Evolutionary conservation across 257 asterid genomes (phyloP), one percentile per base, ranked within the genome.

Genomic region (Euphrasia confusa): DNA sequence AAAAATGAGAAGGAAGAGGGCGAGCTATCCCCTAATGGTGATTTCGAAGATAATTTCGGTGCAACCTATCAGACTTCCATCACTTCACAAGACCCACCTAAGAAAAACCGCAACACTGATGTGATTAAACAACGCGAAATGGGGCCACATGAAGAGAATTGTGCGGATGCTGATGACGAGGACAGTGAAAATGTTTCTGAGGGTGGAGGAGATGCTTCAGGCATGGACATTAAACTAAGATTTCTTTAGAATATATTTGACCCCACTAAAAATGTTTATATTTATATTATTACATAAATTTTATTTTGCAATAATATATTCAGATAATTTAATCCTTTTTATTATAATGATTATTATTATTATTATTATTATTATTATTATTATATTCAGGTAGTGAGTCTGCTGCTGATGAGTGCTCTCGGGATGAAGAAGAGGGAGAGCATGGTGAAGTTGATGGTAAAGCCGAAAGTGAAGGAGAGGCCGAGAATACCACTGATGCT

Each of bases 391-490:
- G 58, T 18, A 53, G 95, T 21, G 97, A 87, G 62, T 90, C 95
- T 67, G 95, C 94, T 9, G 96, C 90, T 17, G 94, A 82, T 63
- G 97, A 82, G 63, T 83, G 97, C 72, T 82, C 97, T 9, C 74
- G 82, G 44, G 97, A 80, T 65, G 96, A 83, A 71, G 96, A 85
- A 57, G 89, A 79, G 7, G 86, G 78, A 61, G 95, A 81, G 59
- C 93, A 76, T 54, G 94, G 10, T 2, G 42, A 83, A 42, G 72
- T 78, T 72, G 93, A 90, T 72, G 90, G 81, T 39, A 87, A 87
- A 79, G 92, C 79, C 24, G 97, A 87, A 80, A 90, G 95, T 78
- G 96, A 90, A 76, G 96, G 90, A 44, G 97, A 90, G 74, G 95
- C 82, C 2, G 97, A 90, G 72, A 86, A 83, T 49, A 80, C 75